Conservation (phyloP, 2,329 filamentous ascomycete genomes). For the Fusarium sp. region DNA sequence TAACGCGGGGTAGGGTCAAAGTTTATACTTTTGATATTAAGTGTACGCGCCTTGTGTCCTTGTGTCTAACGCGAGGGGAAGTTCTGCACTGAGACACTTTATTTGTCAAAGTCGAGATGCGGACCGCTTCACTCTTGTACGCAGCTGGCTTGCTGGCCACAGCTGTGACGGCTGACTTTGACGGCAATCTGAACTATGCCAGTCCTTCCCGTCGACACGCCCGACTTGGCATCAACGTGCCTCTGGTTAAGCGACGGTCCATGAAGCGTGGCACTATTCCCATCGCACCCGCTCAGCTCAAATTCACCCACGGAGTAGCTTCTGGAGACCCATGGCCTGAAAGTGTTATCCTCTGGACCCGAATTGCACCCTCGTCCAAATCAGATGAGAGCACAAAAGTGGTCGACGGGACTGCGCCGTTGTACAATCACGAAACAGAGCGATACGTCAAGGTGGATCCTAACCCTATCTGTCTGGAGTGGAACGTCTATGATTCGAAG, state of each 20-base stretch:
- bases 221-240: conserved; percentile 75
- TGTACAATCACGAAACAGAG: conserved; percentile 66
- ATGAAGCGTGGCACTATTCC: conserved; percentile 25
- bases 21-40: conserved; percentile 5
- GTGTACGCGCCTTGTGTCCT: not conserved
- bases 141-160: conserved; percentile 18
- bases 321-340: conserved; percentile 68
- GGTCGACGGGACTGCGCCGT: conserved; percentile 56
- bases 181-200: conserved; percentile 76
- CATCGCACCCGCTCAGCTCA: conserved; percentile 56
- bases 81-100: not conserved
- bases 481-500: conserved; percentile 66
- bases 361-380: conserved; percentile 61
- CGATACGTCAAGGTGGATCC: conserved; percentile 53
- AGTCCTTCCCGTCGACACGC: conserved; percentile 77
- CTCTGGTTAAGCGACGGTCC: conserved; percentile 45
- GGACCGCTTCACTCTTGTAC: conserved; percentile 6
- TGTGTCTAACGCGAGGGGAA: not conserved
- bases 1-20: conserved; percentile 2
- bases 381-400: conserved; percentile 60
- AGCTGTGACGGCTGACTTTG: conserved; percentile 28
- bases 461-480: conserved; percentile 77
- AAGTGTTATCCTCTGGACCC: conserved; percentile 71
- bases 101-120: conserved; percentile 20
- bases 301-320: conserved; percentile 76